These are phyloP conservation scores for Brassica balearica DNA, from an alignment of 441 rosid genomes.

Conservation along the genomic window DNA sequence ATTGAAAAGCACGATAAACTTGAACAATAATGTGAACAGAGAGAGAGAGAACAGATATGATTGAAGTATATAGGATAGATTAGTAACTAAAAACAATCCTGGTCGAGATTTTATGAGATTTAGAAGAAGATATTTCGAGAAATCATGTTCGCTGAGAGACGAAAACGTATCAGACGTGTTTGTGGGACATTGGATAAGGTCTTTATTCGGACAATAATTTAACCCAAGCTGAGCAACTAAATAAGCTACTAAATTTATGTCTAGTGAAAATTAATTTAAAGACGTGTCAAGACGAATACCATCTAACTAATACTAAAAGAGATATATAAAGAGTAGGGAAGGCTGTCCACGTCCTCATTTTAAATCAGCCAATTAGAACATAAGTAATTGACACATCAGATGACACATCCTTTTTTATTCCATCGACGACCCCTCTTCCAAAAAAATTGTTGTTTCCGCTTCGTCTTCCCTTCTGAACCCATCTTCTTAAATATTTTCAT, in stretches of 20 bases:
- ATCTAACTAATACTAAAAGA: too few species aligned
- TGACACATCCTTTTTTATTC: too few species aligned
- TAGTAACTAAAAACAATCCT: conserved; percentile 1
- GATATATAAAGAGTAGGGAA: too few species aligned
- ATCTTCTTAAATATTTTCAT: too few species aligned
- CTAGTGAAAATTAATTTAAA: not conserved
- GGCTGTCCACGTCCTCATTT: too few species aligned
- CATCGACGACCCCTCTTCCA: too few species aligned
- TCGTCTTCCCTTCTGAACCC: too few species aligned
- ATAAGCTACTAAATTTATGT: not conserved
- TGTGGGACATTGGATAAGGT: conserved; percentile 37
- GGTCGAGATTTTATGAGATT: conserved; percentile 27
- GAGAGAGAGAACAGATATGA: not conserved
- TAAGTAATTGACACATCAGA: too few species aligned
- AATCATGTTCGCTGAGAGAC: conserved; percentile 13
- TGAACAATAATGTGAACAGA: conserved; percentile 10
- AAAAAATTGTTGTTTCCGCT: too few species aligned
- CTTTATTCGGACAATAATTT: conserved; percentile 28
- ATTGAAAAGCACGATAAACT: not conserved
- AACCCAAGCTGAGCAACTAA: not conserved
- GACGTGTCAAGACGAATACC: not conserved
- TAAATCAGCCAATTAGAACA: too few species aligned
- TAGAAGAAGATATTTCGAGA: conserved; percentile 26
- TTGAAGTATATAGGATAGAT: not conserved
- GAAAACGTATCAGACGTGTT: conserved; percentile 7